Conservation (phyloP, 1,139 yeast species). For the Pichia sp. region DNA sequence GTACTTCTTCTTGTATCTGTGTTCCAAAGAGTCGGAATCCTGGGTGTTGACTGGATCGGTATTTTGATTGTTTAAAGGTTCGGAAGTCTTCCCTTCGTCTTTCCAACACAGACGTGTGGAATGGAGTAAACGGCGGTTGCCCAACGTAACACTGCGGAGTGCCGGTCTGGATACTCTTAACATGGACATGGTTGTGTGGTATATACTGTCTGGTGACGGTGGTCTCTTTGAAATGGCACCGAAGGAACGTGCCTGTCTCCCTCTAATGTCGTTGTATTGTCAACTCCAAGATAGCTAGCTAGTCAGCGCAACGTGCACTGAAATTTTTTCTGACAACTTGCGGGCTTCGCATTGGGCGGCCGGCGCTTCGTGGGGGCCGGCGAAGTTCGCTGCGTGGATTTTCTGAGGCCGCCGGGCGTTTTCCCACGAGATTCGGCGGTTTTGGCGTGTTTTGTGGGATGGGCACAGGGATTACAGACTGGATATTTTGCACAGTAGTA, state of each 20-base stretch:
- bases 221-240: too few species aligned
- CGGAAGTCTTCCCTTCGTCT: background rate
- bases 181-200: background rate
- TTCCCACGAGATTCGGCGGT: too few species aligned
- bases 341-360: background rate
- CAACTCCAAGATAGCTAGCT: background rate
- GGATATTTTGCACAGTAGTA: too few species aligned
- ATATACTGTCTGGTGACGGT: too few species aligned
- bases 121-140: background rate
- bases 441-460: too few species aligned
- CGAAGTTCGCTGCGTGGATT: background rate
- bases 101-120: background rate
- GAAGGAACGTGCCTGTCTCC: too few species aligned
- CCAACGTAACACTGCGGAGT: background rate
- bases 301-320: too few species aligned
- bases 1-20: conserved; percentile 15
- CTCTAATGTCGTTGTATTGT: too few species aligned
- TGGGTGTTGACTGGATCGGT: background rate
- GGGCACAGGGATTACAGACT: too few species aligned
- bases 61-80: background rate
- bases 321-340: background rate
- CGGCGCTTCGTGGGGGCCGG: background rate
- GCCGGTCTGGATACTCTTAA: background rate
- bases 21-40: conserved; percentile 7
- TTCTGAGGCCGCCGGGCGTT: background rate